Evolutionary conservation across 306 rosid species (phyloP).

Genomic region (Quercus parvula): DNA sequence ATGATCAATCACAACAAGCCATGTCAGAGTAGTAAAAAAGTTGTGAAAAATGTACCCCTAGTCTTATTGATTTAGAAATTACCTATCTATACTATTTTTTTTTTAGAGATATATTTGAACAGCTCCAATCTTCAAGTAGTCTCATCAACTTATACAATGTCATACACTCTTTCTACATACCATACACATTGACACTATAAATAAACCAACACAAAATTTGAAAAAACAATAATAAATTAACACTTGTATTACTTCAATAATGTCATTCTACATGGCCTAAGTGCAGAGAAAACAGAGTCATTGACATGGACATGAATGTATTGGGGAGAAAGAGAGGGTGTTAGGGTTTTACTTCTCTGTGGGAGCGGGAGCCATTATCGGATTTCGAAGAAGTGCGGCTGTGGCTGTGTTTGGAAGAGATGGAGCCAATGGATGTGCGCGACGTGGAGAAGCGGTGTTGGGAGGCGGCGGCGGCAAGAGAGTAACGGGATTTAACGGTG

Average conservation of each 20-base stretch:
- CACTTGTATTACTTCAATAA: background rate
- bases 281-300: background rate
- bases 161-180: no score
- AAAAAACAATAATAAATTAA: background rate
- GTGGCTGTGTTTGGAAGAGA: slow-evolving; percentile 22
- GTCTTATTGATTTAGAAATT: no score
- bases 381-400: slow-evolving; percentile 21
- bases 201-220: background rate
- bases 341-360: slow-evolving; percentile 28
- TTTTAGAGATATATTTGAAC: no score
- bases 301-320: background rate
- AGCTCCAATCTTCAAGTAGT: no score
- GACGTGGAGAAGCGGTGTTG: slow-evolving; percentile 21
- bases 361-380: slow-evolving; percentile 19
- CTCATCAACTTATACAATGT: no score
- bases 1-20: no score
- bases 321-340: background rate
- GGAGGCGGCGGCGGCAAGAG: slow-evolving; percentile 17
- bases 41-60: no score
- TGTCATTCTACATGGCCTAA: background rate
- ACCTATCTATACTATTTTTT: no score
- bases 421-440: slow-evolving; percentile 23
- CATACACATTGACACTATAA: background rate
- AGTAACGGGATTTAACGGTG: slow-evolving; percentile 46
- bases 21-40: no score